A percentile compares a stretch with the other conserved stretches of the same genome.
Evolutionary conservation across 768 basidiomycete species (phyloP).

Genomic region (Lentinula sp.): DNA sequence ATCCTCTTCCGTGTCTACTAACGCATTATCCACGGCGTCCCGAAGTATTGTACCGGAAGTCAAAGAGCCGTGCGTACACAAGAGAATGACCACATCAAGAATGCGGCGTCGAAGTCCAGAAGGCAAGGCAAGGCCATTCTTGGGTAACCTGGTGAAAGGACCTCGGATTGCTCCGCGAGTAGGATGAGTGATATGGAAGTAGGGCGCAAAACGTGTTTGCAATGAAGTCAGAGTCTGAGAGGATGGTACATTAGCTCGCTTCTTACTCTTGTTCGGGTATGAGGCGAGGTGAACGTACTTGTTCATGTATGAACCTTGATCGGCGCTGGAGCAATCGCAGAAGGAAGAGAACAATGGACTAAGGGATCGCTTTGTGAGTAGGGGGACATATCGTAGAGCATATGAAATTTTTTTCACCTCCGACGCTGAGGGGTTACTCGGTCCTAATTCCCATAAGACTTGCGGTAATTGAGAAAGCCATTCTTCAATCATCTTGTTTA

Average conservation of each 20-base stretch:
- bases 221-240: conserved; percentile 42
- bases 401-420: conserved; percentile 43
- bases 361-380: not conserved
- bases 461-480: conserved; percentile 80
- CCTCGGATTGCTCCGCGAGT: conserved; percentile 66
- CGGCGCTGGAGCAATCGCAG: conserved; percentile 55
- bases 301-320: conserved; percentile 28
- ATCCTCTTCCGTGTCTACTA: conserved; percentile 28
- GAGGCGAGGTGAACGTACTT: not conserved
- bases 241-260: not conserved
- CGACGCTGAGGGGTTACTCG: conserved; percentile 44
- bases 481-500: conserved; percentile 34
- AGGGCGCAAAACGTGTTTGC: conserved; percentile 64
- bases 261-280: not conserved
- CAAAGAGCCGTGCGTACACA: conserved; percentile 10
- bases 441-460: conserved; percentile 79
- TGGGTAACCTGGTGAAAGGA: conserved; percentile 68
- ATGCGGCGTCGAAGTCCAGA: conserved; percentile 47
- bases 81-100: conserved; percentile 51
- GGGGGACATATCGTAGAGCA: not conserved
- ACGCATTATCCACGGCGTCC: conserved; percentile 30
- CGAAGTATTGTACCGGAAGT: conserved; percentile 8
- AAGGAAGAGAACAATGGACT: conserved; percentile 59
- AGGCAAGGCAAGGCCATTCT: conserved; percentile 1
- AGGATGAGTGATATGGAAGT: conserved; percentile 76